A percentile compares a stretch with the other conserved stretches of the same genome.
These are phyloP conservation scores for Luffa aegyptiaca DNA, from an alignment of 306 rosid species.

Conservation along the genomic window DNA sequence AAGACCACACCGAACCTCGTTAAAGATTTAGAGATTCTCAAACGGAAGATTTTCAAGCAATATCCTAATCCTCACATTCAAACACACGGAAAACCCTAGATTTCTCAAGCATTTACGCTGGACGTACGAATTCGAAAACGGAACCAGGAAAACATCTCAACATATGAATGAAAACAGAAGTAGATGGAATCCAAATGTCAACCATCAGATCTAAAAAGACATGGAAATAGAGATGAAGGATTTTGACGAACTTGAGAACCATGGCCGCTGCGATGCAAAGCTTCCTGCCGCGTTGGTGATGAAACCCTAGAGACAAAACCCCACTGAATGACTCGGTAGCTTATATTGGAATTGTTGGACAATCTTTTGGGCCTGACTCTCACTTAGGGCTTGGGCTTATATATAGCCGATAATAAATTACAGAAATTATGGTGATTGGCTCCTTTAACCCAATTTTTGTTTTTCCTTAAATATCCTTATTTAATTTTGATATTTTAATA, in stretches of 20 bases:
- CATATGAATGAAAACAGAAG: background rate
- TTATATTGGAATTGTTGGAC: background rate
- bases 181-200: background rate
- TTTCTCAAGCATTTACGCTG: background rate
- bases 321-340: background rate
- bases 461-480: too few relatives aligned
- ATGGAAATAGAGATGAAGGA: background rate
- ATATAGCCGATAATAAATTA: too few relatives aligned
- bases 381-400: background rate
- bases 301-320: constrained; percentile 4
- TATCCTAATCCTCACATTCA: background rate
- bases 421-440: too few relatives aligned
- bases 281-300: background rate
- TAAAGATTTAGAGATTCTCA: background rate
- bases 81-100: background rate
- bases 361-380: background rate
- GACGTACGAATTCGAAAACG: background rate
- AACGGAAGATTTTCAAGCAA: background rate
- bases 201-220: background rate
- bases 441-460: too few relatives aligned
- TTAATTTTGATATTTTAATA: too few relatives aligned
- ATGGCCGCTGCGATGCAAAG: constrained; percentile 28
- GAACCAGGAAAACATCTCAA: background rate
- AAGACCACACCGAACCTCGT: background rate
- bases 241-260: constrained; percentile 59